Evolutionary conservation across 139 green algal genomes (phyloP).

Genomic region (Chlamydomonas sphaeroides): DNA sequence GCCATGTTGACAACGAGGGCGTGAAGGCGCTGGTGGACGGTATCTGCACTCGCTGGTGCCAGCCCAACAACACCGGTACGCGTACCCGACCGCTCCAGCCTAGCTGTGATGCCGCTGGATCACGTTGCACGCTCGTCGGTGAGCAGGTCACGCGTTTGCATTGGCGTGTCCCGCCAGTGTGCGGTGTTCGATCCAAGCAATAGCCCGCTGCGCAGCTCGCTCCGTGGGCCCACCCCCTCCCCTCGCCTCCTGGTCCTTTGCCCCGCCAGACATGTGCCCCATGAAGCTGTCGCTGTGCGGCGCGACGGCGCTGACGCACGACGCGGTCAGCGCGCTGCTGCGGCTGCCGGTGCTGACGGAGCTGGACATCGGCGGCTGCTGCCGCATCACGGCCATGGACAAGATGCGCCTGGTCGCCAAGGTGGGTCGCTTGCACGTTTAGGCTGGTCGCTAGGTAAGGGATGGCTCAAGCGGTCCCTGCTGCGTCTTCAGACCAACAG

Average conservation of each 20-base stretch:
- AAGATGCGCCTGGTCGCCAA: constrained; percentile 80
- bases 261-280: constrained; percentile 51
- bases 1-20: constrained; percentile 77
- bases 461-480: too few species aligned
- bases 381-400: constrained; percentile 77
- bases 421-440: constrained; percentile 55
- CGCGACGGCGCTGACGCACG: constrained; percentile 72
- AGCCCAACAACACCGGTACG: not conserved
- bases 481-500: too few species aligned
- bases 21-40: constrained; percentile 75
- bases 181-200: too few species aligned
- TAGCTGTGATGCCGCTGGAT: too few species aligned
- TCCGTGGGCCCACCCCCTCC: too few species aligned
- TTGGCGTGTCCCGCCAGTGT: too few species aligned
- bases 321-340: constrained; percentile 77
- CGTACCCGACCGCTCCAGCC: too few species aligned
- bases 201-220: too few species aligned
- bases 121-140: too few species aligned
- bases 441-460: too few species aligned
- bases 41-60: constrained; percentile 65
- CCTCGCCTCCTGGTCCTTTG: not conserved
- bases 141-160: too few species aligned
- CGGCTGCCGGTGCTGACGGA: constrained; percentile 76
- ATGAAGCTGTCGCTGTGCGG: constrained; percentile 78
- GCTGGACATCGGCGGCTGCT: constrained; percentile 75